Conservation (phyloP, 2,329 filamentous ascomycete genomes). For the Paraphaeosphaeria sporulosa region DNA sequence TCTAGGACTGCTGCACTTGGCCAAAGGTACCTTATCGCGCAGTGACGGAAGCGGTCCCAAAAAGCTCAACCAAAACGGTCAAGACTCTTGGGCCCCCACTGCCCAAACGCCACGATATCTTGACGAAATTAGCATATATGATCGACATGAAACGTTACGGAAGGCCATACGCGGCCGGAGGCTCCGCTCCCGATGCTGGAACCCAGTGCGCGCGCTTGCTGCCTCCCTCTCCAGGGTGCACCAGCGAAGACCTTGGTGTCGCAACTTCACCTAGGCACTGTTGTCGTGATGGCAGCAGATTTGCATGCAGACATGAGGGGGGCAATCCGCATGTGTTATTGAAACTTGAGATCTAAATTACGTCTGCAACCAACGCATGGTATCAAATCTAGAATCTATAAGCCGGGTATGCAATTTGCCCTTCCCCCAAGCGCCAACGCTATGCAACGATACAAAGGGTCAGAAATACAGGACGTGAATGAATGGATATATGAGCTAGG, state of each 20-base stretch:
- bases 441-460: constrained; percentile 5
- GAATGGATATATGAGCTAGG: neutral
- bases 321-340: constrained; percentile 12
- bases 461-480: constrained; percentile 2
- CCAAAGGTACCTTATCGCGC: neutral
- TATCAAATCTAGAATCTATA: constrained; percentile 13
- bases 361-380: constrained; percentile 5
- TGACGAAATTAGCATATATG: neutral
- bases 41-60: neutral
- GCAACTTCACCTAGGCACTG: neutral
- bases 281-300: neutral
- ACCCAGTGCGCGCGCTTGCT: neutral
- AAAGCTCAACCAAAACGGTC: constrained; percentile 6
- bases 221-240: too few relatives aligned
- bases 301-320: constrained; percentile 4
- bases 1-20: neutral
- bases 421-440: constrained; percentile 11
- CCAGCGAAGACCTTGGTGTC: neutral
- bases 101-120: neutral
- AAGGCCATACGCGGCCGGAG: neutral
- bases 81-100: constrained; percentile 11
- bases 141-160: constrained; percentile 5
- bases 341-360: constrained; percentile 15
- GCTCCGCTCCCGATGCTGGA: neutral
- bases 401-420: constrained; percentile 11